Evolutionary conservation across 495 filamentous ascomycete species (phyloP), one percentile per base, ranked within the genome.

Genomic region (Darksidea phi): DNA sequence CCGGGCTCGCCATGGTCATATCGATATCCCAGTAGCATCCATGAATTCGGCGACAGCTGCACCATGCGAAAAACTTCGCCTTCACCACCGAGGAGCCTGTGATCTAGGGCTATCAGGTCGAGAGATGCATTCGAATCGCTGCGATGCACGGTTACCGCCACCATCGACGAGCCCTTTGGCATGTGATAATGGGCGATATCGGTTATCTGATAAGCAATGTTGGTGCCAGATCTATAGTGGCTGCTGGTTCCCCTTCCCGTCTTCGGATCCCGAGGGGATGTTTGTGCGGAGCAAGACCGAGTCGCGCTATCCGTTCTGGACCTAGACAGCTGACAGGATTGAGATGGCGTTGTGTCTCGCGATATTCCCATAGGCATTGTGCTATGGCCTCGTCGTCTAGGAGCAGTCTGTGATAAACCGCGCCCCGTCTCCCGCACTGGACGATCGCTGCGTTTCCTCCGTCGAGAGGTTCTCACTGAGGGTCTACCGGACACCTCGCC

Each of bases 191-290:
- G 52, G 1, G 59, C 38, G 41, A 62, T 18, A 62, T 62, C 45
- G 43, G 59, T 62, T 62, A 62, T 62, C 59, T 62, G 55, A 58
- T 58, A 48, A 37, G 55, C 11, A 6, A 49, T 58, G 46, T 32
- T 46, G 53, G 46, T 24, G 34, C 55, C 34, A 21, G 43, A 26
- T 58, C 46, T 24, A 58, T 49, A 25, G 17, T 48, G 21, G 8
- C 1, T 49, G 46, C 36, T 58, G 46, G 6, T 58, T 48, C 46
- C 42, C 8, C 23, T n/a, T 58, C 43, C 45, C 32, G 43, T 24
- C 55, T 48, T 58, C 55, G 55, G 32, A 48, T 17, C 43, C 20
- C 8, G 43, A 58, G 55, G 36, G 55, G 45, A 48, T 58, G 15
- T 48, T 41, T n/a, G 43, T 49, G 55, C 26, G 28, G 55, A 49